Conservation (phyloP, 192 early-diverging fungal genomes). For the Phlyctochytrium planicorne region DNA sequence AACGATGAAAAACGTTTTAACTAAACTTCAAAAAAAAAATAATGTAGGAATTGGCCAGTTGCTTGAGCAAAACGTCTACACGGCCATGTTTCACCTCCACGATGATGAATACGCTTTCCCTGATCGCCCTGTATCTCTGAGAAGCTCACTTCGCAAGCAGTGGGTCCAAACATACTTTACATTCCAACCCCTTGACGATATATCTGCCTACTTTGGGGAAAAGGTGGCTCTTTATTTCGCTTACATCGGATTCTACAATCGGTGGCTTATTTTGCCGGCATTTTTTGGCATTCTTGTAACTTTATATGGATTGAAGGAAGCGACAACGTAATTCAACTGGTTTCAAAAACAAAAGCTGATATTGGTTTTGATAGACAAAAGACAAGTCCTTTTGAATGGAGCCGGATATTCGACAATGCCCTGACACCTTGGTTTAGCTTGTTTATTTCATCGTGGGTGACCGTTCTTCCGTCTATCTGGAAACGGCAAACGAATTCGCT, state of each 20-base stretch:
- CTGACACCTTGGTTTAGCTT: slow-evolving; percentile 51
- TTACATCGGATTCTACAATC: slow-evolving; percentile 58
- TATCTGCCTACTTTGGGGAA: slow-evolving; percentile 62
- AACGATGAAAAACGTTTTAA: neutral
- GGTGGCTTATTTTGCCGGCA: slow-evolving; percentile 48
- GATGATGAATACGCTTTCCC: slow-evolving; percentile 33
- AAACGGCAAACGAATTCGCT: slow-evolving; percentile 46
- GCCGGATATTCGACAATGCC: slow-evolving; percentile 58
- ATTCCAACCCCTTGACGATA: slow-evolving; percentile 50
- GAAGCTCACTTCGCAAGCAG: slow-evolving; percentile 13
- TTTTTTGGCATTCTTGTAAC: slow-evolving; percentile 46
- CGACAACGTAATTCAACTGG: slow-evolving; percentile 1
- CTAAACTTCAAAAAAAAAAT: slow-evolving; percentile 6
- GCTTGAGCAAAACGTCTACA: slow-evolving; percentile 38
- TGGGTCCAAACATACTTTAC: slow-evolving; percentile 24
- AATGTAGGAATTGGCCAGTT: slow-evolving; percentile 41
- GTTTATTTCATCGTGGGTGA: slow-evolving; percentile 57
- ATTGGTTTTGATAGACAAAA: slow-evolving; percentile 11
- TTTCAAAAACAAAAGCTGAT: neutral
- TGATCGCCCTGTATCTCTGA: neutral
- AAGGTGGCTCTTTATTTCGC: slow-evolving; percentile 63
- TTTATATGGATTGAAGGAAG: slow-evolving; percentile 45
- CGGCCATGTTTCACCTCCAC: slow-evolving; percentile 48
- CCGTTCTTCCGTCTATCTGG: slow-evolving; percentile 43
- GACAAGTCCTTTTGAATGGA: slow-evolving; percentile 33